Conservation (phyloP, 768 basidiomycete species). For the Amanita jacksonii region DNA sequence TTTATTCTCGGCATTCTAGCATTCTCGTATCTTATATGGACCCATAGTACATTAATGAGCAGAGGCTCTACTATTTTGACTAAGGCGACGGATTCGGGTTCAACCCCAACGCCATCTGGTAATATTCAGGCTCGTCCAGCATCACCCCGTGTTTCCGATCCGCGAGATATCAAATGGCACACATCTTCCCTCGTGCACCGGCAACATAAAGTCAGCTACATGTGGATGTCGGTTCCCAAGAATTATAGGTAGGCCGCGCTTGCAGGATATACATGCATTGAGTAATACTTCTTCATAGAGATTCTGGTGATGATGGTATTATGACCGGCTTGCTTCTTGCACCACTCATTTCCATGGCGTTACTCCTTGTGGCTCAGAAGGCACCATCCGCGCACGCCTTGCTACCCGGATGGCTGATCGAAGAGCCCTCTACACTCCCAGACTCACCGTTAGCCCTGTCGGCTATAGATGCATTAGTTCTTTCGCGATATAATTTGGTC, state of each 20-base stretch:
- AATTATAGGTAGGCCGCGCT: conserved; percentile 56
- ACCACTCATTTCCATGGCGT: conserved; percentile 65
- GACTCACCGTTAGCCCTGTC: conserved; percentile 31
- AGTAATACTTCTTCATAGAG: conserved; percentile 29
- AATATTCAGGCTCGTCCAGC: conserved; percentile 20
- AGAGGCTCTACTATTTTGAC: conserved; percentile 8
- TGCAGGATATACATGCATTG: neutral
- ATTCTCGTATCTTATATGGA: conserved; percentile 52
- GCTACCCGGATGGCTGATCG: conserved; percentile 69
- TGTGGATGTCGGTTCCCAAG: conserved; percentile 89
- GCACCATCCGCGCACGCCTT: conserved; percentile 25
- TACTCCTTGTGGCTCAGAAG: conserved; percentile 40
- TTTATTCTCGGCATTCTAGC: conserved; percentile 43
- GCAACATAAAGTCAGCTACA: conserved; percentile 53
- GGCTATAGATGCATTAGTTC: conserved; percentile 43
- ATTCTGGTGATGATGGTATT: conserved; percentile 78
- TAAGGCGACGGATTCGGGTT: conserved; percentile 5
- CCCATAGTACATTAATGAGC: conserved; percentile 39
- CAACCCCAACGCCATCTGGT: conserved; percentile 12
- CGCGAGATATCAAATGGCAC: conserved; percentile 31
- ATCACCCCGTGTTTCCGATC: conserved; percentile 34
- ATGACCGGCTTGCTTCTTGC: conserved; percentile 77
- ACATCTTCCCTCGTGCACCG: conserved; percentile 17
- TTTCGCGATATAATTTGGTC: conserved; percentile 68
- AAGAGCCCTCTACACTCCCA: conserved; percentile 51